phyloP scores from a whole-genome alignment of 2,329 filamentous ascomycete genomes.

The Fusarium sp. region DNA sequence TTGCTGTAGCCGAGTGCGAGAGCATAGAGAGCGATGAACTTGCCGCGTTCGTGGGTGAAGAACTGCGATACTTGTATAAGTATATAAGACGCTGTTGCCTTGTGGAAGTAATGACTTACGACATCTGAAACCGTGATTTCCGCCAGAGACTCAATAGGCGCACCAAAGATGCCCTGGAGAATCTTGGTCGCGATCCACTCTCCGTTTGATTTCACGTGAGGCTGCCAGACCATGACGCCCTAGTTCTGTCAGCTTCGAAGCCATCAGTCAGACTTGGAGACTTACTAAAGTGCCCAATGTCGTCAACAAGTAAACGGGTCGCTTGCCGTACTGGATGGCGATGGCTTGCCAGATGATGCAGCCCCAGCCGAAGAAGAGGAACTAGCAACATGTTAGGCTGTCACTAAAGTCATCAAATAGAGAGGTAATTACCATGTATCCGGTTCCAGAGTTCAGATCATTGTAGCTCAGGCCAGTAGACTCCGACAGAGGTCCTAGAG shows the following conservation, averaged over 20 bases:
- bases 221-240: neutral
- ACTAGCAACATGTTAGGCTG: neutral
- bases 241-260: rapidly evolving
- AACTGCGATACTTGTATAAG: rapidly evolving
- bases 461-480: neutral
- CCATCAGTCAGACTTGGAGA: rapidly evolving
- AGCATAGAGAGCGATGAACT: neutral
- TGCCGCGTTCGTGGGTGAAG: neutral
- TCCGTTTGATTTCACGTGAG: neutral
- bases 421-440: neutral
- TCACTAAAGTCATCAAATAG: rapidly evolving
- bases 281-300: neutral
- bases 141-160: neutral
- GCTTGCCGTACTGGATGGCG: neutral
- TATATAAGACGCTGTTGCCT: rapidly evolving
- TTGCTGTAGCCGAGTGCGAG: neutral
- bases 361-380: neutral
- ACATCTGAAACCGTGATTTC: neutral
- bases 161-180: neutral
- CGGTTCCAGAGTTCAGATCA: neutral
- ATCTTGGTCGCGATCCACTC: neutral
- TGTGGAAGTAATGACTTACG: rapidly evolving
- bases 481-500: neutral
- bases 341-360: neutral
- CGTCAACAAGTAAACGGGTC: neutral